A percentile compares a stretch with the other conserved stretches of the same genome.
These are phyloP conservation scores for Sabuloglossum arenarium DNA, from an alignment of 495 filamentous ascomycete genomes.

Conservation along the genomic window DNA sequence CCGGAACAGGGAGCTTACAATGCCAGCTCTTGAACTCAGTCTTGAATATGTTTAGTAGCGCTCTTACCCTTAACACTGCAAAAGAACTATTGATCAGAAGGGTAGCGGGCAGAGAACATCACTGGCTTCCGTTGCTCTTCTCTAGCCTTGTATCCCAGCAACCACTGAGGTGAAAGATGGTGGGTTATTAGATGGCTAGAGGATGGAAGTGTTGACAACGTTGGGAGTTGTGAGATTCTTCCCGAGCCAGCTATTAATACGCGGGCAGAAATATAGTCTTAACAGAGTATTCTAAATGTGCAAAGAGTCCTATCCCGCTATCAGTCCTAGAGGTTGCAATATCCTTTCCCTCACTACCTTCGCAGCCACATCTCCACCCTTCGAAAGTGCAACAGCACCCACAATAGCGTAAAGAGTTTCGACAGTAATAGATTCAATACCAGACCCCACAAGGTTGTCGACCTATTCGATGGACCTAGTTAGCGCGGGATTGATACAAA, in stretches of 20 bases:
- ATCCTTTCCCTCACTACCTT: constrained; percentile 57
- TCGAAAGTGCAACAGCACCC: constrained; percentile 69
- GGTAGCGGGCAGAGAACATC: neutral
- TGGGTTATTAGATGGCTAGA: neutral
- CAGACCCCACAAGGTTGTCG: constrained; percentile 47
- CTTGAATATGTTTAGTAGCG: neutral
- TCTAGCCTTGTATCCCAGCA: neutral
- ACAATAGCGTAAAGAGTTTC: constrained; percentile 66
- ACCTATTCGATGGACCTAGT: constrained; percentile 27
- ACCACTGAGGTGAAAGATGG: neutral
- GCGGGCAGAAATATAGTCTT: neutral
- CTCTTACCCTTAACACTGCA: neutral
- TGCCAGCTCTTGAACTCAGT: neutral
- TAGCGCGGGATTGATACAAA: neutral
- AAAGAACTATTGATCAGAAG: neutral
- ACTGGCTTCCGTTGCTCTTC: neutral
- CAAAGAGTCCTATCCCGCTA: neutral
- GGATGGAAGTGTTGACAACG: neutral
- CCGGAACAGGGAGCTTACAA: too few relatives aligned
- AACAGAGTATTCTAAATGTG: neutral
- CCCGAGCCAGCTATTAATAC: neutral
- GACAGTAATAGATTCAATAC: constrained; percentile 47
- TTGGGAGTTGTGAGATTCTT: neutral
- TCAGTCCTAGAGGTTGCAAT: constrained; percentile 18
- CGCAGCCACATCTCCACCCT: constrained; percentile 59